Evolutionary conservation across 2,329 filamentous ascomycete genomes (phyloP), one percentile per base, ranked within the genome.

Genomic region (Colletotrichum neosansevieriae): DNA sequence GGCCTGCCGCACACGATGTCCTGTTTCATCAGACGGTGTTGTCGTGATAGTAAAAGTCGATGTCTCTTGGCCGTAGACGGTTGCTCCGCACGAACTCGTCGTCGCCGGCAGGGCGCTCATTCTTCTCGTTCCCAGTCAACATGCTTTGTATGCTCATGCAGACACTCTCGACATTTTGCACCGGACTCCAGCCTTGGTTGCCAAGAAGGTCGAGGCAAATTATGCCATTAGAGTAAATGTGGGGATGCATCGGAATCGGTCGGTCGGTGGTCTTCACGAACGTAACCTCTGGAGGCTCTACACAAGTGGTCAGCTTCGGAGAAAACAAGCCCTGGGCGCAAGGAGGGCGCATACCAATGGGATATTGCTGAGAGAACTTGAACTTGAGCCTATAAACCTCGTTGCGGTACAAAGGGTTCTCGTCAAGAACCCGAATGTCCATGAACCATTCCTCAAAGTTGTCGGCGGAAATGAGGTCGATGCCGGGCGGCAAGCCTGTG

Each of bases 121-220:
- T 91, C 81, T 94, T 95, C 11, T 89, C 91, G 79, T 99, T 99
- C 70, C 95, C 94, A 1, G 96, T 98, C 76, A 99, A 81, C 96
- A 99, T 99, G 82, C 94, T 97, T 81, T 99, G 96, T 62, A 99
- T 88, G 79, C 94, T 97, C 88, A 99, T 96, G 83, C 94, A 98
- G 29, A 99, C 91, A 75, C 92, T 97, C 83, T 98, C 95, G 9
- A 98, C 96, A 67, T 95, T 98, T 78, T 99, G 96, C 0, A 99
- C 95, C 0, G 96, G 96, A 54, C 92, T 96, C 96, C 96, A 99
- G 64, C 96, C 96, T 71, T 94, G 91, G 10, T 88, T 85, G 59
- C 94, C 94, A 9, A 99, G 89, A 1, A 99, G 88, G 75, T 99
- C 96, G 56, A 99, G 91, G 76, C 96, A 99, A 77, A 99, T 99